Evolutionary conservation across 140 eudicot species (phyloP), one percentile per base, ranked within the genome.

Genomic region (Bidens hawaiensis): DNA sequence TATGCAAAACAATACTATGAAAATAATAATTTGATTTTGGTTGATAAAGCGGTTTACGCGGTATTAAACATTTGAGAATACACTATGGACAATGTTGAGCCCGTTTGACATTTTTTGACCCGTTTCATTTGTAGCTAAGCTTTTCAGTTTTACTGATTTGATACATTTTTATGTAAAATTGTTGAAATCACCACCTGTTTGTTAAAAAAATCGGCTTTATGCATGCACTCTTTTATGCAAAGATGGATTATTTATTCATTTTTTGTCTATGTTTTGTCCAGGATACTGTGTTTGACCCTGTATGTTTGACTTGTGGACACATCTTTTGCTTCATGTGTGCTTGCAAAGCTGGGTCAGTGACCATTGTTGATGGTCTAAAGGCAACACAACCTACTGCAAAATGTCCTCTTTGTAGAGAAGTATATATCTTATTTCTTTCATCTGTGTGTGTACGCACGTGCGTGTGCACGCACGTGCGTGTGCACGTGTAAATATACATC

Each of bases 311-410:
- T 49, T 78, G 83, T 23, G 80, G 83, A 46, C 83, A 78, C 72
- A 78, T 78, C 25, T 78, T 73, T 64, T 78, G 83, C 76, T 73
- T 73, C 52, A 78, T 78, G 79, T 78, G 83, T 68, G 83, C 83
- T 46, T 78, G 83, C 51, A 73, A 75, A 3, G 60, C 79, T n/a
- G 83, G 72, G 55, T 73, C 83, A 31, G 80, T 73, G 25, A 78
- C 80, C 24, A 78, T 69, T 57, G 67, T 78, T 2, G 83, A 73
- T 54, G 83, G 83, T 73, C 42, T 78, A 24, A 56, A 78, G 69
- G 76, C 76, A 62, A 30, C 80, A 21, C 6, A 34, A 2, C 75
- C 83, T 60, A 74, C 74, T 11, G 67, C 75, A 22, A 78, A 73
- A 41, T 78, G 83, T 60, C 80, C 83, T 40, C 75, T 78, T 46